These are phyloP conservation scores for Penicillium paneum DNA, from an alignment of 2,329 filamentous ascomycete species.

Conservation along the genomic window DNA sequence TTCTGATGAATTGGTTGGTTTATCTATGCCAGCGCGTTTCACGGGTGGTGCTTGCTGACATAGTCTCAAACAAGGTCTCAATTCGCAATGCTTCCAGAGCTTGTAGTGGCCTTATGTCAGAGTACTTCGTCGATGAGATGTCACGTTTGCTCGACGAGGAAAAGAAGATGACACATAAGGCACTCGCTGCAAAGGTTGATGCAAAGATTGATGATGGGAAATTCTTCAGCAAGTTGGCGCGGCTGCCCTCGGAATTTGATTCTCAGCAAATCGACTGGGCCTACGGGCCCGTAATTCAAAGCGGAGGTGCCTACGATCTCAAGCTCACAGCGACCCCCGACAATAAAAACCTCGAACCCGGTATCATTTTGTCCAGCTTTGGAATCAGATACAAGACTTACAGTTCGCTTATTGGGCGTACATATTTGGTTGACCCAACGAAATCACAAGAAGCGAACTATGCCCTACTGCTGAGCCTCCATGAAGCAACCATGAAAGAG, in stretches of 20 bases:
- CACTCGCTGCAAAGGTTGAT: slow-evolving; percentile 80
- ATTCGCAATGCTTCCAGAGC: slow-evolving; percentile 94
- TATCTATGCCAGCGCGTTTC: neutral
- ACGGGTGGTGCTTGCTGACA: slow-evolving; percentile 12
- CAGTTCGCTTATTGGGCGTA: slow-evolving; percentile 85
- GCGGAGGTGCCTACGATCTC: slow-evolving; percentile 91
- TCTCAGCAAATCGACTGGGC: slow-evolving; percentile 89
- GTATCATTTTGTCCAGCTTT: slow-evolving; percentile 88
- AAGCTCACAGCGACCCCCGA: slow-evolving; percentile 76
- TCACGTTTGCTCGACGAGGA: slow-evolving; percentile 92
- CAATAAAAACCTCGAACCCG: slow-evolving; percentile 79
- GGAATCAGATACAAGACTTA: slow-evolving; percentile 95
- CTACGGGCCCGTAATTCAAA: slow-evolving; percentile 85
- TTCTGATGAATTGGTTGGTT: slow-evolving; percentile 73
- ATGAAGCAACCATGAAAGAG: slow-evolving; percentile 86
- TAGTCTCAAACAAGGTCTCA: slow-evolving; percentile 57
- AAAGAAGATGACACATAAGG: slow-evolving; percentile 91
- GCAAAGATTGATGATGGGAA: slow-evolving; percentile 89
- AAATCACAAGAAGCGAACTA: slow-evolving; percentile 94
- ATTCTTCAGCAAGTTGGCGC: slow-evolving; percentile 82
- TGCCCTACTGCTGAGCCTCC: slow-evolving; percentile 78
- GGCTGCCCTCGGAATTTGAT: slow-evolving; percentile 84
- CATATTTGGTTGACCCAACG: slow-evolving; percentile 94
- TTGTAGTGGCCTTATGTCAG: slow-evolving; percentile 89
- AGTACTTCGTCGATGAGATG: slow-evolving; percentile 98